These are phyloP conservation scores for Salvia hispanica DNA, from an alignment of 257 asterid genomes.

Conservation along the genomic window DNA sequence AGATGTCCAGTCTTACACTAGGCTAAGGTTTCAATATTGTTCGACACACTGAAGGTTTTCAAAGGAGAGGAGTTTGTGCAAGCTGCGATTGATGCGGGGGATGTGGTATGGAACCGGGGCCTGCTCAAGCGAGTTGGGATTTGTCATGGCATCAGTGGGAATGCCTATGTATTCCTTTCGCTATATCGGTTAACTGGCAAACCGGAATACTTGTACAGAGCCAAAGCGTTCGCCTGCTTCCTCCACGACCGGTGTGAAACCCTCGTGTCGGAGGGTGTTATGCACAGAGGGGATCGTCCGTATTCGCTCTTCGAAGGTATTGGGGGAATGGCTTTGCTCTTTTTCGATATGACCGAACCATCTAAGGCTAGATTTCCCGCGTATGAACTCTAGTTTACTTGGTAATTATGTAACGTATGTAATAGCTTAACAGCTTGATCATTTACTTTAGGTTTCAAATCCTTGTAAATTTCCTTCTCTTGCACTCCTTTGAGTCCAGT, in stretches of 20 bases:
- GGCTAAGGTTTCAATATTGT: no score
- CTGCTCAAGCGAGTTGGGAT: constrained; percentile 80
- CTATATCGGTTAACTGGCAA: constrained; percentile 68
- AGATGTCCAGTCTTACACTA: no score
- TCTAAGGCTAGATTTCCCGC: constrained; percentile 66
- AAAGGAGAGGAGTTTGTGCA: constrained; percentile 62
- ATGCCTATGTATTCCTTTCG: constrained; percentile 73
- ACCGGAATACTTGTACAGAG: constrained; percentile 63
- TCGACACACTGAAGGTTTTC: constrained; percentile 38
- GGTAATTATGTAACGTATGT: neutral
- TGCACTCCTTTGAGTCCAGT: no score
- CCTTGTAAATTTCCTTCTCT: neutral
- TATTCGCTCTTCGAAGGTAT: constrained; percentile 78
- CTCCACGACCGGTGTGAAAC: constrained; percentile 57
- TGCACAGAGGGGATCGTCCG: constrained; percentile 84
- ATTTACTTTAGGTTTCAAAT: no score
- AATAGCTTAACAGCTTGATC: no score
- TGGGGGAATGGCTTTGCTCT: constrained; percentile 71
- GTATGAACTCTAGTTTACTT: constrained; percentile 54
- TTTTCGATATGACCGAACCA: constrained; percentile 70
- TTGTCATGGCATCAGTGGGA: constrained; percentile 86
- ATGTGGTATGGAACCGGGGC: constrained; percentile 82
- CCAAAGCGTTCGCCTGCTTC: constrained; percentile 76
- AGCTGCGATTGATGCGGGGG: constrained; percentile 71
- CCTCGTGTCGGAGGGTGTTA: constrained; percentile 62